phyloP scores from a whole-genome alignment of 1,284 basidiomycete species.

The Chalciporus sp. region DNA sequence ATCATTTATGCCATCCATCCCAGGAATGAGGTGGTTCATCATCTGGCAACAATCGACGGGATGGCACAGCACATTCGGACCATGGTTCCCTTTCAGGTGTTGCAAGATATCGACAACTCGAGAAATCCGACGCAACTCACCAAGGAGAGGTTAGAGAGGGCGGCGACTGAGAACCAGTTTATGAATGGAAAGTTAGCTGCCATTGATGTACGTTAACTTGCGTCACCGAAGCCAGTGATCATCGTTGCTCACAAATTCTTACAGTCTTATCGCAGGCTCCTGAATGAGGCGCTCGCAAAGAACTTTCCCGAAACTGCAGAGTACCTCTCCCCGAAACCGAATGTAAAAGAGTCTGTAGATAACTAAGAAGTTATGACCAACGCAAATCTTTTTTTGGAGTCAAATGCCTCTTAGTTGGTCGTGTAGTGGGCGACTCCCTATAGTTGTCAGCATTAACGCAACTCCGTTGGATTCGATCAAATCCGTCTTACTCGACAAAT shows the following conservation, averaged over 20 bases:
- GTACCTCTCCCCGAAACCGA: constrained; percentile 23
- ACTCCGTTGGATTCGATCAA: neutral
- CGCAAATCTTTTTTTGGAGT: neutral
- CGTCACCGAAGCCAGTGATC: neutral
- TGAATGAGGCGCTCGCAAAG: constrained; percentile 35
- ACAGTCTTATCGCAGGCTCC: constrained; percentile 36
- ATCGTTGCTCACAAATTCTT: constrained; percentile 1
- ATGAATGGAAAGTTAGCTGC: constrained; percentile 87
- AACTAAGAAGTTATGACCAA: constrained; percentile 8
- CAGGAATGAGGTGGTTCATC: constrained; percentile 71
- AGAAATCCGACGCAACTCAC: constrained; percentile 81
- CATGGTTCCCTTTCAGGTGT: constrained; percentile 71
- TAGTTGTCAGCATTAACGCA: neutral
- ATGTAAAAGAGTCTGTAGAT: constrained; percentile 11
- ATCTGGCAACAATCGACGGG: constrained; percentile 64
- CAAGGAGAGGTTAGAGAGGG: constrained; percentile 72
- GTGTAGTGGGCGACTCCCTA: constrained; percentile 8
- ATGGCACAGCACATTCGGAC: constrained; percentile 60
- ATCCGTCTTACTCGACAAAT: no score
- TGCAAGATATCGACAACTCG: constrained; percentile 74
- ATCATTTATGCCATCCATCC: constrained; percentile 1
- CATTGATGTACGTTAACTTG: constrained; percentile 54
- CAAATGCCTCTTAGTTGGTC: neutral
- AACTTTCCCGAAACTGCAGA: constrained; percentile 35
- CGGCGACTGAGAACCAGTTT: constrained; percentile 84